Conservation (phyloP, 2,329 filamentous ascomycete species). For the Diplodia sapinea region DNA sequence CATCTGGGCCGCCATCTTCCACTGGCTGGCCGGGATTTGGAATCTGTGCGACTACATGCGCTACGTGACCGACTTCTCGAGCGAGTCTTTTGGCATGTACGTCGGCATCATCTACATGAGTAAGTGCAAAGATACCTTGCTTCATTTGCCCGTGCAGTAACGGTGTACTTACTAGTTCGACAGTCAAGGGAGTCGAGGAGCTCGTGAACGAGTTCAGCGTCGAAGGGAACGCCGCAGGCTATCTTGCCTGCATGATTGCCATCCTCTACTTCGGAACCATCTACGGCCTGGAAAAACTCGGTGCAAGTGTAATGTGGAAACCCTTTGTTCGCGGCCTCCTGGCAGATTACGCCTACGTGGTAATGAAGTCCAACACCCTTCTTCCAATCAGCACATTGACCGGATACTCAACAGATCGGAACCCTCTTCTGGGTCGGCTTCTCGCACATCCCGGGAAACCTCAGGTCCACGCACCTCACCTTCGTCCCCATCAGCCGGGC, state of each 20-base stretch:
- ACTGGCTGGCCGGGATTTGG: constrained; percentile 60
- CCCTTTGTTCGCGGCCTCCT: constrained; percentile 55
- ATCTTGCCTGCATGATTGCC: constrained; percentile 57
- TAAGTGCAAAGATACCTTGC: constrained; percentile 36
- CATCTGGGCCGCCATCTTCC: constrained; percentile 64
- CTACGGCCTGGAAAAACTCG: constrained; percentile 58
- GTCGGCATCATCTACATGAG: constrained; percentile 63
- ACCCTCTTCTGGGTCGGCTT: constrained; percentile 63
- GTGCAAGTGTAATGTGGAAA: constrained; percentile 53
- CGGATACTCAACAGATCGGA: constrained; percentile 45
- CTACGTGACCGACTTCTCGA: constrained; percentile 64
- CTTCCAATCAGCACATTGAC: neutral
- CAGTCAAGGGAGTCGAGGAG: constrained; percentile 63
- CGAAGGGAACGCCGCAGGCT: constrained; percentile 52
- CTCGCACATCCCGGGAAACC: constrained; percentile 57
- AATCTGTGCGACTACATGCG: constrained; percentile 65
- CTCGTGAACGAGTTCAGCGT: constrained; percentile 58
- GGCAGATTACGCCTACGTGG: constrained; percentile 60
- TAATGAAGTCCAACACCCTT: constrained; percentile 36
- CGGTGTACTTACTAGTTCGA: constrained; percentile 15
- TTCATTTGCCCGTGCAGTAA: too few relatives aligned
- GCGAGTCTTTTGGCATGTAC: constrained; percentile 61
- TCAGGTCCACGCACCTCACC: constrained; percentile 51
- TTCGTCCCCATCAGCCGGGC: constrained; percentile 53
- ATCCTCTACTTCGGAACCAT: constrained; percentile 60